Evolutionary conservation across 164 flowering plant species (phyloP).

Genomic region (Dillenia suffruticosa): DNA sequence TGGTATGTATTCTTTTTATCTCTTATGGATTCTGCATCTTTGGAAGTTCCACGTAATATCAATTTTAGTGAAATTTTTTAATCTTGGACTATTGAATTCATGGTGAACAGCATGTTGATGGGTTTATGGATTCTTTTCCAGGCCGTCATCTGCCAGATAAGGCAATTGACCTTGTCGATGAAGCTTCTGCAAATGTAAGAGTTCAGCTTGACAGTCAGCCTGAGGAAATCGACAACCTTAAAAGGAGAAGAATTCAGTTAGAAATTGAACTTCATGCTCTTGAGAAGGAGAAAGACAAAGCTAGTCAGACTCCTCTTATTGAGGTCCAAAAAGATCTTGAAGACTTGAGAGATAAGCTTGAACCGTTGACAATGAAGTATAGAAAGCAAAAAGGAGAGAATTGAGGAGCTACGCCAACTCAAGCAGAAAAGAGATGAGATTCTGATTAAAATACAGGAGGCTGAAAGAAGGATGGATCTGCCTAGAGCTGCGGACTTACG

Average conservation of each 20-base stretch:
- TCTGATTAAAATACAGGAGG: constrained; percentile 53
- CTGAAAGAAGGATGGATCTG: constrained; percentile 79
- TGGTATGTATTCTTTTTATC: constrained; percentile 29
- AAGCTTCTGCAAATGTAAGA: constrained; percentile 92
- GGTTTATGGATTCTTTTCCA: constrained; percentile 7
- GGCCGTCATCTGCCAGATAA: constrained; percentile 88
- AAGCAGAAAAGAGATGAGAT: constrained; percentile 78
- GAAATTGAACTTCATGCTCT: constrained; percentile 86
- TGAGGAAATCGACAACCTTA: constrained; percentile 81
- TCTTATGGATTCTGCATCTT: not conserved
- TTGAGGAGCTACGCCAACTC: constrained; percentile 68
- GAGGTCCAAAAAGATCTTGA: constrained; percentile 84
- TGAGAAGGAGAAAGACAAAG: constrained; percentile 91
- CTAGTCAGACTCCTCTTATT: constrained; percentile 73
- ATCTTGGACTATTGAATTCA: not conserved
- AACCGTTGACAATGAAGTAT: constrained; percentile 77
- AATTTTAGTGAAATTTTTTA: not conserved
- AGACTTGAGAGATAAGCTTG: constrained; percentile 76
- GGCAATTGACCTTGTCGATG: constrained; percentile 92
- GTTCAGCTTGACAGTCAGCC: constrained; percentile 93
- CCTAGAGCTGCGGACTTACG: constrained; percentile 80
- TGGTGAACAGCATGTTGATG: constrained; percentile 1
- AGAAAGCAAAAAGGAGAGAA: constrained; percentile 71
- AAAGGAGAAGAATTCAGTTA: constrained; percentile 73
- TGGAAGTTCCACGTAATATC: not conserved